A percentile compares a stretch with the other conserved stretches of the same genome.
phyloP scores from a whole-genome alignment of 1,139 yeast species.

The Wickerhamomyces sp. region DNA sequence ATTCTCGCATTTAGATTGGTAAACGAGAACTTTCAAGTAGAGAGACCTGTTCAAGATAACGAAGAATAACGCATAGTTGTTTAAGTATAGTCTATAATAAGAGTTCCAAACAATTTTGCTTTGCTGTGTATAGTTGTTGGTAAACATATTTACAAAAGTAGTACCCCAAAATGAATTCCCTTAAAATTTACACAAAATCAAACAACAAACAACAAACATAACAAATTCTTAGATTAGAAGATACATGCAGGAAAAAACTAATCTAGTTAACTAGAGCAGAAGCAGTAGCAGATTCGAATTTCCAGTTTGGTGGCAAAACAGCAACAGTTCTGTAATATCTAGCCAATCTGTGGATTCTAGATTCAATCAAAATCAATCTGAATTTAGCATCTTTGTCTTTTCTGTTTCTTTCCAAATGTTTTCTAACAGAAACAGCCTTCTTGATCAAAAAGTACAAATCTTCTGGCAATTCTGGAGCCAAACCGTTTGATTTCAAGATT shows the following conservation, averaged over 20 bases:
- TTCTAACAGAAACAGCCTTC: slow-evolving; percentile 99
- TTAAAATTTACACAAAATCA: too few species aligned
- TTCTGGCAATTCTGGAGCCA: slow-evolving; percentile 99
- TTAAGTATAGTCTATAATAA: too few species aligned
- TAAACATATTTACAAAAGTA: too few species aligned
- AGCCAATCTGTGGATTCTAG: slow-evolving; percentile 99
- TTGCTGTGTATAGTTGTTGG: too few species aligned
- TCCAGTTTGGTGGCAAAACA: slow-evolving; percentile 99
- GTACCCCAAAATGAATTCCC: too few species aligned
- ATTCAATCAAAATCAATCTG: slow-evolving; percentile 99
- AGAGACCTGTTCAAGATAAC: slow-evolving; percentile 10
- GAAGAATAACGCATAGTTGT: too few species aligned
- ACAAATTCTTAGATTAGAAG: too few species aligned
- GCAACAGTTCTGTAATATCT: slow-evolving; percentile 99
- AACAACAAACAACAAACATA: too few species aligned
- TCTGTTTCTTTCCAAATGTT: slow-evolving; percentile 99
- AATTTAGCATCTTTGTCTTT: slow-evolving; percentile 99
- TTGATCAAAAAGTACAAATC: slow-evolving; percentile 98
- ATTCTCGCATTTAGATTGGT: slow-evolving; percentile 18
- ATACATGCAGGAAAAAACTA: slow-evolving; percentile 14
- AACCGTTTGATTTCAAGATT: slow-evolving; percentile 98
- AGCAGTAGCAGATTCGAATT: slow-evolving; percentile 99
- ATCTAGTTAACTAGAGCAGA: slow-evolving; percentile 97
- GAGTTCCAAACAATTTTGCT: too few species aligned
- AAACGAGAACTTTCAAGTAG: slow-evolving; percentile 16